Base-by-base conservation (phyloP, 208 protist genomes). In the Porcisia hertigi region DNA sequence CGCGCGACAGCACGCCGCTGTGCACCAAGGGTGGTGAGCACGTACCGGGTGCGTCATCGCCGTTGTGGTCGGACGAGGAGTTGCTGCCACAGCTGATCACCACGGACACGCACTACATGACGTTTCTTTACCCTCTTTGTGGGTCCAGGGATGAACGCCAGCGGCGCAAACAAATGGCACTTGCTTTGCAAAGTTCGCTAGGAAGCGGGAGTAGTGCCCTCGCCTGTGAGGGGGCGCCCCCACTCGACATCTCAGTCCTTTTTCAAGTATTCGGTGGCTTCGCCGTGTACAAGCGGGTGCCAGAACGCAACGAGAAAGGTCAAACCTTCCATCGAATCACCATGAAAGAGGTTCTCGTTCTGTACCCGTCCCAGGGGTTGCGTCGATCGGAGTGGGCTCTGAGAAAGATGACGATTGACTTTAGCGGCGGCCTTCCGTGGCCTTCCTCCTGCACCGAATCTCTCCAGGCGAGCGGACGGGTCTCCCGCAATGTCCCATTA, bases 221-320 rank as follows among this genome's bases (percentile, higher is more conserved):
- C 39, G 49, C 73, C 0, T 9, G 52, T 43, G 71, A 76, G 9
- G 62, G 80, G 16, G 25, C 66, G 34, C 66, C 73, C 7, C 73
- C 66, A 36, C 81, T 94, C 14, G 72, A 91, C 62, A 72, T 63
- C 36, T 59, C 67, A 18, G 34, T 73, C 14, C 81, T 96, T 30
- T 85, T 96, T 34, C 92, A 93, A 76, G 80, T 93, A 2, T 88
- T 94, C 70, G 92, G 92, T 72, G 92, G 92, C 36, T 96, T 93
- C 67, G 87, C 85, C 11, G 49, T 92, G 41, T 84, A 86, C 63
- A 69, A 91, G 57, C 58, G 74, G 39, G 36, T 53, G 36, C 66
- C 60, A n/a, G 76, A 62, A 47, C 36, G 23, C 1, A 70, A 70
- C 9, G 39, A 57, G 23, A 77, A 77, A 49, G 60, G 57, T 3